These are phyloP conservation scores for Haematococcus sp. DNA, from an alignment of 139 green algal species.

Conservation along the genomic window DNA sequence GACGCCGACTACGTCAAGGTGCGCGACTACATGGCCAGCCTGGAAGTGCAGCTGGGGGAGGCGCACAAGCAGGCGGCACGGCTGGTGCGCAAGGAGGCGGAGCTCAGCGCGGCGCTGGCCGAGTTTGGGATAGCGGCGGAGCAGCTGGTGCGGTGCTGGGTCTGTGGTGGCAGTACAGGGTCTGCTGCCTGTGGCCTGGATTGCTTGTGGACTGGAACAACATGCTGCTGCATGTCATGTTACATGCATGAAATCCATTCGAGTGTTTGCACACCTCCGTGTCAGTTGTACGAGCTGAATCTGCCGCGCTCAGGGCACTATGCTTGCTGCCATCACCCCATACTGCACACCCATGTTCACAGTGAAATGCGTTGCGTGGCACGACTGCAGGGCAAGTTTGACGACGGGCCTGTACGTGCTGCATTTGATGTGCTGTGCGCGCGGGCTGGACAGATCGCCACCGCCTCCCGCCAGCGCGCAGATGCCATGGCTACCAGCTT, in stretches of 20 bases:
- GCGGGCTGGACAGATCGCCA: constrained; percentile 16
- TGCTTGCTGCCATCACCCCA: too few species aligned
- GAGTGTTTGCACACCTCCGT: too few species aligned
- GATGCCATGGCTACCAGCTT: constrained; percentile 54
- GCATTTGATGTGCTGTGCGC: constrained; percentile 21
- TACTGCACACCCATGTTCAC: too few species aligned
- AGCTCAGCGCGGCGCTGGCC: constrained; percentile 61
- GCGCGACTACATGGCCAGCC: constrained; percentile 72
- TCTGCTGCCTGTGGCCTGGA: too few species aligned
- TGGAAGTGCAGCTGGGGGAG: constrained; percentile 86
- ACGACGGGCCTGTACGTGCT: constrained; percentile 14
- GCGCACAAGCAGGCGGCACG: constrained; percentile 68
- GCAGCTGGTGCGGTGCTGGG: constrained; percentile 34
- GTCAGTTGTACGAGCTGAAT: too few species aligned
- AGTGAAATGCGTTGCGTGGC: too few species aligned
- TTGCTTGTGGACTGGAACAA: too few species aligned
- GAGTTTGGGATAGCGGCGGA: constrained; percentile 73
- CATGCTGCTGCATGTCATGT: too few species aligned
- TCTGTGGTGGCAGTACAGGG: too few species aligned
- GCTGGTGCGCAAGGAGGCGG: constrained; percentile 71
- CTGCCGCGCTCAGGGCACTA: too few species aligned
- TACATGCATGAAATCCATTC: too few species aligned
- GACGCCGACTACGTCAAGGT: constrained; percentile 84
- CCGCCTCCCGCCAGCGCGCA: constrained; percentile 15
- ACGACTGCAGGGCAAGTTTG: constrained; percentile 16